Evolutionary conservation across 2,329 filamentous ascomycete species (phyloP), one percentile per base, ranked within the genome.

Genomic region (Colletotrichum sansevieriae): DNA sequence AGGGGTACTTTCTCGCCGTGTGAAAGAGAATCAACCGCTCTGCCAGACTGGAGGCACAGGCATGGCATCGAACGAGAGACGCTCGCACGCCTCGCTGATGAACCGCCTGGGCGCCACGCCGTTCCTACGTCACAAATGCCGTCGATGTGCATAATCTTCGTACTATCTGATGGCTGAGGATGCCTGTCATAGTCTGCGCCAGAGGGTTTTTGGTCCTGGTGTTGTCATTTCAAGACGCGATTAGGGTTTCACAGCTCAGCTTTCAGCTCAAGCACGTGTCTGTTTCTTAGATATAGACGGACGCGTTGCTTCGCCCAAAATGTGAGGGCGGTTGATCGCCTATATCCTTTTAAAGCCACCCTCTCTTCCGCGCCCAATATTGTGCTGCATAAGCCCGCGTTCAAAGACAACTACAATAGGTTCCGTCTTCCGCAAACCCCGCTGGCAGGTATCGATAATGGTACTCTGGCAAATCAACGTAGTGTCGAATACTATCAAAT

Each of bases 121-220:
- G 58, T 41, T 57, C 44, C 57, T 70, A 70, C 67, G 67, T 70
- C 67, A 70, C 63, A 63, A 58, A 37, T 59, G 22, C 43, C 39
- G 51, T 60, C 49, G 9, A 46, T 15, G 49, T 66, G 65, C 65
- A 65, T 65, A 37, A 52, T 47, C 37, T 43, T 13, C 29, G 7
- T 29, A 29, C 29, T 29, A 29, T 8, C 29, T 29, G 25, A 20
- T 29, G 43, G 55, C 54, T 44, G 4, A 55, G 22, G 25, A 65
- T 54, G 65, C 62, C 41, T 60, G 49, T 60, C 62, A 51, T 33
- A 54, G 41, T 22, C 20, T n/a, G n/a, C 18, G 25, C 33, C 7
- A 59, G 55, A 60, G 9, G 13, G 35, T 49, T 58, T 20, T 65
- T 39, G 37, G 29, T 18, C 12, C 46, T 46, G 11, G 25, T 29